phyloP scores from a whole-genome alignment of 345 rosid genomes.

The Brassica juncea region DNA sequence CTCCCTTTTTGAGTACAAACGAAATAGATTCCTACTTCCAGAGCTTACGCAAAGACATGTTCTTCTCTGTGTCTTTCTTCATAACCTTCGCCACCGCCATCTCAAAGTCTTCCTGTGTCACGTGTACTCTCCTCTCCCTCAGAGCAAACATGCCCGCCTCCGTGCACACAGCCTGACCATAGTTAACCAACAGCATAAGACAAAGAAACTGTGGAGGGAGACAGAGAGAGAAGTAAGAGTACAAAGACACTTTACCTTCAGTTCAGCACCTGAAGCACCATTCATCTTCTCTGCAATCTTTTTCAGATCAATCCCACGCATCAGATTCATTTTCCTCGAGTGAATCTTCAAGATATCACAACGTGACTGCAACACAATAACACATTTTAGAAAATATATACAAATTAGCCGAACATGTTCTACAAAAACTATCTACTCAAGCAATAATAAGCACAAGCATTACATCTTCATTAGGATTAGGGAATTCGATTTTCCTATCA shows the following conservation, averaged over 20 bases:
- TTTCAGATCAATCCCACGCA: slow-evolving; percentile 98
- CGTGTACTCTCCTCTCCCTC: slow-evolving; percentile 96
- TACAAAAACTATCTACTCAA: neutral
- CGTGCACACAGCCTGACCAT: slow-evolving; percentile 91
- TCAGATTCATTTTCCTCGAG: slow-evolving; percentile 94
- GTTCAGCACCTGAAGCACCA: slow-evolving; percentile 99
- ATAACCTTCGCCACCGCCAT: slow-evolving; percentile 99
- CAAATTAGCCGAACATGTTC: slow-evolving; percentile 1
- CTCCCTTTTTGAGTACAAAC: neutral
- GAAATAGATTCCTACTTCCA: slow-evolving; percentile 63
- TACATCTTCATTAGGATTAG: slow-evolving; percentile 97
- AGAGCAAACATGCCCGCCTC: slow-evolving; percentile 99
- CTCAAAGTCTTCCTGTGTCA: slow-evolving; percentile 98
- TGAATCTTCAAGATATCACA: slow-evolving; percentile 91
- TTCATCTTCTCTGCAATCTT: slow-evolving; percentile 98
- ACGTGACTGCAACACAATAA: slow-evolving; percentile 70
- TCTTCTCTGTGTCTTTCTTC: slow-evolving; percentile 99
- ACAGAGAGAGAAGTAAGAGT: neutral
- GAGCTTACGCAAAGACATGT: slow-evolving; percentile 94
- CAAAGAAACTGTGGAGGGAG: neutral
- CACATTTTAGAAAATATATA: neutral
- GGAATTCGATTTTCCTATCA: slow-evolving; percentile 97
- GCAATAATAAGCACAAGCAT: neutral
- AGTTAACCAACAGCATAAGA: neutral
- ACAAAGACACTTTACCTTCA: slow-evolving; percentile 62